A percentile compares a stretch with the other conserved stretches of the same genome.
phyloP scores from a whole-genome alignment of 1,284 basidiomycete species.

The Vanrija pseudolonga region DNA sequence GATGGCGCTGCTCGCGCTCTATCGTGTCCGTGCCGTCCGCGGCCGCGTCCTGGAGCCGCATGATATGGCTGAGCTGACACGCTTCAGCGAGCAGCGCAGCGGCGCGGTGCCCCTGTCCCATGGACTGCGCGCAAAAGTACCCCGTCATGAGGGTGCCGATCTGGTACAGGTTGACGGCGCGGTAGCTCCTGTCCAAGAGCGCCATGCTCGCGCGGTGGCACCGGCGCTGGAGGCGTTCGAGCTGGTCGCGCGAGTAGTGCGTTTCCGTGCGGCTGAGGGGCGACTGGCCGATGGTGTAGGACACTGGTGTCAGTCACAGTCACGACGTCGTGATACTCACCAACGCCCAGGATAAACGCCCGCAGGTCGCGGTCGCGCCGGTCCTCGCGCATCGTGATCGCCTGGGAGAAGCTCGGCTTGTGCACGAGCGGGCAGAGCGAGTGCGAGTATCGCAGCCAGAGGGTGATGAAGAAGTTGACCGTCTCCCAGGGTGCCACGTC shows the following conservation, averaged over 20 bases:
- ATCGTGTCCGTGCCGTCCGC: conserved; percentile 14
- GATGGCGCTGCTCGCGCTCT: conserved; percentile 25
- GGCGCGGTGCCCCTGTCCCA: conserved; percentile 21
- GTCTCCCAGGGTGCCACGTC: conserved; percentile 16
- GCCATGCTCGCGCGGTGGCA: conserved; percentile 27
- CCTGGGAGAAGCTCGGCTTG: conserved; percentile 23
- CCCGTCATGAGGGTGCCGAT: conserved; percentile 22
- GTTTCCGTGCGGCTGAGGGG: conserved; percentile 3
- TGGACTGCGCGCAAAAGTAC: conserved; percentile 29
- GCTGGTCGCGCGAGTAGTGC: conserved; percentile 12
- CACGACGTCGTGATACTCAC: background rate
- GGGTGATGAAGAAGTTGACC: conserved; percentile 23
- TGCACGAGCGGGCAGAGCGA: conserved; percentile 23
- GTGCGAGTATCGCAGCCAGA: conserved; percentile 23
- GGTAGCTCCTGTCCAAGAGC: conserved; percentile 19
- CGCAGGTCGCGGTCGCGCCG: conserved; percentile 21
- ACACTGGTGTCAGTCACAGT: conserved; percentile 4
- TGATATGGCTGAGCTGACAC: conserved; percentile 24
- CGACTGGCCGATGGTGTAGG: conserved; percentile 13
- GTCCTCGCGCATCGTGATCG: conserved; percentile 22
- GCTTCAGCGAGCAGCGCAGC: conserved; percentile 25
- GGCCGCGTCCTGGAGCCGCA: conserved; percentile 16
- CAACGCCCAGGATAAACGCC: conserved; percentile 22
- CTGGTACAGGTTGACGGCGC: conserved; percentile 5
- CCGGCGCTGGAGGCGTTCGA: conserved; percentile 20